Evolutionary conservation across 202 grass and related monocot species (phyloP), one percentile per base, ranked within the genome.

Genomic region (Musa balbisiana): DNA sequence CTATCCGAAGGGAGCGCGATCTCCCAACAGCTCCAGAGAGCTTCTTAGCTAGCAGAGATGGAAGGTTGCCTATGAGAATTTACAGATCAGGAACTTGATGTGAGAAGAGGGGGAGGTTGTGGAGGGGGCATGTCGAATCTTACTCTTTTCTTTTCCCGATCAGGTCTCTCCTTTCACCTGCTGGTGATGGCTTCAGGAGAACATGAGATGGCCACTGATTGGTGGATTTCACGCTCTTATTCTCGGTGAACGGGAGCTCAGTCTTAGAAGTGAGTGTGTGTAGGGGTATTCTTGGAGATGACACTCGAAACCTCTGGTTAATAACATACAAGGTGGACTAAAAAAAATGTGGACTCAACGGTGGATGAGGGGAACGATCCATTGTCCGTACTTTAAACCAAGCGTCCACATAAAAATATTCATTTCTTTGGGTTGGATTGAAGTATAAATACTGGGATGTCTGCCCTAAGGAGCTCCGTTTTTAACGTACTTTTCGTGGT

Each of bases 51-150:
- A 43, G 33, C 33, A 43, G 33, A 43, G 33, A 43, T 43, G 33
- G 33, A 43, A 43, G 33, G 3, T 43, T 3, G 33, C 33, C 33
- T 43, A 43, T 43, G 4, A 43, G 33, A 43, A 43, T 5, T 43
- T n/a, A n/a, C 56, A 60, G 56, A 60, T 60, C 56, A 60, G 56
- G n/a, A 60, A 60, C 33, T 60, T 19, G 56, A 60, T n/a, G 56
- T 60, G 15, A 58, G 55, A 13, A 16, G 26, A 27, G 26, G 26
- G 26, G 26, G 26, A 27, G 26, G 26, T 27, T 27, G 26, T 27
- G 33, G 4, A 43, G 33, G 33, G 33, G 33, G 33, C 33, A 43
- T 43, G 33, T 43, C 33, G 56, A 60, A 60, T 60, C 56, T n/a
- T 20, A 60, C 56, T 60, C 15, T n/a, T 19, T 60, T 19, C 15